Percentiles rank a stretch among this genome's conserved stretches.
These are phyloP conservation scores for Yamadazyma tumulicola DNA, from an alignment of 805 yeast genomes.

Conservation along the genomic window DNA sequence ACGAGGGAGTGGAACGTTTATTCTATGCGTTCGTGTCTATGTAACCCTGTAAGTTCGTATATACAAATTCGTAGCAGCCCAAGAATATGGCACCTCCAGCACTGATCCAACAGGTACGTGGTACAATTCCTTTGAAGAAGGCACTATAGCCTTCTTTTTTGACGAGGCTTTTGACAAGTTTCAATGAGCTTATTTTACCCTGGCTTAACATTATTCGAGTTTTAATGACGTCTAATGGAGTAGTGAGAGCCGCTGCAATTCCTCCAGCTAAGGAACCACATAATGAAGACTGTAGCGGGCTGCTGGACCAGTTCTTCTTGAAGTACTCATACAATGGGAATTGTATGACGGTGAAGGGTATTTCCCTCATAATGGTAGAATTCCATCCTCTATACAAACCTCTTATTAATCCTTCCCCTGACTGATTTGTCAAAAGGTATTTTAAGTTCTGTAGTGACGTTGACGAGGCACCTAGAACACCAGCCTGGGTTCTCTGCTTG, in stretches of 20 bases:
- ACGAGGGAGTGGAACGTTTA: too few relatives aligned
- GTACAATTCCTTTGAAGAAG: constrained; percentile 84
- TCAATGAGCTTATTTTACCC: constrained; percentile 41
- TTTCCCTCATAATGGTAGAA: constrained; percentile 89
- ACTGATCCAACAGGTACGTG: constrained; percentile 95
- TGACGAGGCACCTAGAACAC: constrained; percentile 28
- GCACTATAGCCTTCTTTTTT: constrained; percentile 71
- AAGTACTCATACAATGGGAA: constrained; percentile 89
- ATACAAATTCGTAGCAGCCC: constrained; percentile 84
- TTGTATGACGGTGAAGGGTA: constrained; percentile 94
- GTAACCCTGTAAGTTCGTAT: constrained; percentile 29
- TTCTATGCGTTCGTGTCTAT: too few relatives aligned
- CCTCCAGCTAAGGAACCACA: constrained; percentile 86
- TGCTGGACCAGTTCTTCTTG: constrained; percentile 50
- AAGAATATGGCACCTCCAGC: constrained; percentile 97
- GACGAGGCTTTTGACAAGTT: constrained; percentile 51
- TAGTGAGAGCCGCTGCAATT: constrained; percentile 74
- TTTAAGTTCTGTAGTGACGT: constrained; percentile 72
- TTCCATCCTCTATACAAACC: constrained; percentile 93
- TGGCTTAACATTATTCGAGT: constrained; percentile 81
- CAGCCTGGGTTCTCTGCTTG: constrained; percentile 85
- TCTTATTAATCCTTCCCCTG: constrained; percentile 72
- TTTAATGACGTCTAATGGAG: constrained; percentile 76
- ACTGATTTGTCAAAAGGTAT: constrained; percentile 54
- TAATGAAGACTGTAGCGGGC: constrained; percentile 42